These are phyloP conservation scores for Populus hybrid DNA, from an alignment of 441 rosid species.

Conservation along the genomic window DNA sequence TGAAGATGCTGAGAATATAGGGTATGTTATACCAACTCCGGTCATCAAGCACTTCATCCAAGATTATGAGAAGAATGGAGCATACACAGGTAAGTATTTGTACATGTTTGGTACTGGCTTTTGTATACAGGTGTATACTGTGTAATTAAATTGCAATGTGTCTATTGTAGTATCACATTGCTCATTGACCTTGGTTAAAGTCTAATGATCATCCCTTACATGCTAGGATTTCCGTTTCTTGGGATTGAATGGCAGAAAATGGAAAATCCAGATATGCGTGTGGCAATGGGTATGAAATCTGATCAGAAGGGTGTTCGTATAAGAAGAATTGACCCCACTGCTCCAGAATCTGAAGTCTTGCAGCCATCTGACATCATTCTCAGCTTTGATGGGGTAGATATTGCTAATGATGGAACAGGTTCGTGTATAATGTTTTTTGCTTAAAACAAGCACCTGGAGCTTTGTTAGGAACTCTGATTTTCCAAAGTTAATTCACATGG, in stretches of 20 bases:
- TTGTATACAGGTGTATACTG: background rate
- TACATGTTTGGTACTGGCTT: background rate
- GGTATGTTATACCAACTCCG: constrained; percentile 94
- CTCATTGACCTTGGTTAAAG: background rate
- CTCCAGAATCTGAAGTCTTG: constrained; percentile 73
- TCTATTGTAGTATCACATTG: background rate
- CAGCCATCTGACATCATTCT: constrained; percentile 84
- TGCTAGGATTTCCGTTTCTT: constrained; percentile 76
- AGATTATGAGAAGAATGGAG: constrained; percentile 86
- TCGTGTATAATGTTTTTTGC: background rate
- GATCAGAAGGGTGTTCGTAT: constrained; percentile 89
- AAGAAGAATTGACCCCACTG: constrained; percentile 87
- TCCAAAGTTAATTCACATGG: background rate
- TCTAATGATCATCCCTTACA: background rate
- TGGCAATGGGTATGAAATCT: constrained; percentile 74
- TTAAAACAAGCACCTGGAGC: background rate
- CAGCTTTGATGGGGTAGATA: constrained; percentile 74
- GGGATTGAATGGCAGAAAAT: constrained; percentile 98
- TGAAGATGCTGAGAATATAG: constrained; percentile 89
- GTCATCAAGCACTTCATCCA: constrained; percentile 77
- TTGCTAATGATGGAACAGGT: constrained; percentile 98
- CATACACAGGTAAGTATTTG: constrained; percentile 58
- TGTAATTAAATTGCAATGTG: background rate
- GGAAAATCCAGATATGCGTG: constrained; percentile 88
- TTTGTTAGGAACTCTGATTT: background rate